Evolutionary conservation across 768 basidiomycete genomes (phyloP).

Genomic region (Trichaptum fuscoviolaceum): DNA sequence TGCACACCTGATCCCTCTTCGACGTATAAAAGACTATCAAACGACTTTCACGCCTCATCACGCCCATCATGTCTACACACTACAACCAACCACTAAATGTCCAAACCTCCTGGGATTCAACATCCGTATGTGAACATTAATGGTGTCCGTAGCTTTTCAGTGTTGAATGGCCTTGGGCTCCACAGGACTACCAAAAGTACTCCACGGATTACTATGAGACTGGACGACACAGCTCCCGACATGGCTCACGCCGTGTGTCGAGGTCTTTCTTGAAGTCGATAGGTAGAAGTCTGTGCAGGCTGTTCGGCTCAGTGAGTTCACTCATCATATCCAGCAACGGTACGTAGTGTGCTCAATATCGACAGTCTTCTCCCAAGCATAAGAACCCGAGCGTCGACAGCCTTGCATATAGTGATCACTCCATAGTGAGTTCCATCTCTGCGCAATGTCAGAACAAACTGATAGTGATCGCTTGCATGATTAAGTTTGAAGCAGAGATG

Average conservation of each 20-base stretch:
- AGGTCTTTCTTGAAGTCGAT: neutral
- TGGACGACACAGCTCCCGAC: neutral
- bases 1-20: neutral
- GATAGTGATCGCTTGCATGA: neutral
- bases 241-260: neutral
- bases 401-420: neutral
- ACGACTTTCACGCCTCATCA: neutral
- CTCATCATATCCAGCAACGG: neutral
- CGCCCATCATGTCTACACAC: neutral
- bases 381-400: neutral
- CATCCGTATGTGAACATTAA: neutral
- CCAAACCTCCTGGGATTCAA: neutral
- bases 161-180: neutral
- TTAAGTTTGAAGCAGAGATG: slow-evolving; percentile 10
- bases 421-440: neutral
- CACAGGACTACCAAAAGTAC: neutral
- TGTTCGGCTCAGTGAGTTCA: neutral
- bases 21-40: neutral
- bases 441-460: neutral
- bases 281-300: neutral
- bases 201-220: neutral
- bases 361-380: neutral
- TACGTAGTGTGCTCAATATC: neutral
- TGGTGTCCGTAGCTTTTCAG: neutral
- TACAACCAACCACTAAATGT: neutral